Conservation (phyloP, 2,329 filamentous ascomycete genomes). For the Raffaelea albimanens region DNA sequence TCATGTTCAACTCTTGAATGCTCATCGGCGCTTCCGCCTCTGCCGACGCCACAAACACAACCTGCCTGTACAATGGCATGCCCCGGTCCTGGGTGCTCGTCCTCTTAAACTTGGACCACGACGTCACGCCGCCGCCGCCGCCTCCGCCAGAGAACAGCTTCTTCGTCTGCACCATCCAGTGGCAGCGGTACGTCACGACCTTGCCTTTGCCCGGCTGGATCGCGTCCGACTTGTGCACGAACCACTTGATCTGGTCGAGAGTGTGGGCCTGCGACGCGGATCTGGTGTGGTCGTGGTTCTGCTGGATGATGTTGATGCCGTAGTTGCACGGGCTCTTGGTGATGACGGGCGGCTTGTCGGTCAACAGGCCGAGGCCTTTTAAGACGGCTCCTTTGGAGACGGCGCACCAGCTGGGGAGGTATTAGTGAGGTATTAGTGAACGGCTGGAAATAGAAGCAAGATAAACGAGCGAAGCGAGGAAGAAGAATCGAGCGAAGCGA, state of each 20-base stretch:
- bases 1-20: constrained; percentile 10
- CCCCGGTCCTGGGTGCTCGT: background rate
- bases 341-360: constrained; percentile 12
- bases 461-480: too few relatives aligned
- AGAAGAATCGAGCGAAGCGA: too few relatives aligned
- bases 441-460: too few relatives aligned
- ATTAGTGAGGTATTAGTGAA: too few relatives aligned
- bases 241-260: constrained; percentile 17
- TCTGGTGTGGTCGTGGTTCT: constrained; percentile 10
- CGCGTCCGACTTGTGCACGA: constrained; percentile 15
- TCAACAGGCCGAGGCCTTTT: constrained; percentile 17
- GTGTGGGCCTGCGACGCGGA: constrained; percentile 13
- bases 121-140: constrained; percentile 3
- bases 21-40: constrained; percentile 11
- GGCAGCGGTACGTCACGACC: constrained; percentile 12
- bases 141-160: constrained; percentile 4
- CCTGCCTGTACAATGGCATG: constrained; percentile 10
- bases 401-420: constrained; percentile 15
- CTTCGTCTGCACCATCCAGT: constrained; percentile 13
- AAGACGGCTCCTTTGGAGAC: constrained; percentile 17
- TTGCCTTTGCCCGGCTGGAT: constrained; percentile 14
- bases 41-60: constrained; percentile 14
- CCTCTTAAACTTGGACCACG: background rate
- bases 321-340: constrained; percentile 12
- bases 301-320: constrained; percentile 15